Evolutionary conservation across 2,329 filamentous ascomycete genomes (phyloP).

Genomic region (Thielaviopsis ethacetica): DNA sequence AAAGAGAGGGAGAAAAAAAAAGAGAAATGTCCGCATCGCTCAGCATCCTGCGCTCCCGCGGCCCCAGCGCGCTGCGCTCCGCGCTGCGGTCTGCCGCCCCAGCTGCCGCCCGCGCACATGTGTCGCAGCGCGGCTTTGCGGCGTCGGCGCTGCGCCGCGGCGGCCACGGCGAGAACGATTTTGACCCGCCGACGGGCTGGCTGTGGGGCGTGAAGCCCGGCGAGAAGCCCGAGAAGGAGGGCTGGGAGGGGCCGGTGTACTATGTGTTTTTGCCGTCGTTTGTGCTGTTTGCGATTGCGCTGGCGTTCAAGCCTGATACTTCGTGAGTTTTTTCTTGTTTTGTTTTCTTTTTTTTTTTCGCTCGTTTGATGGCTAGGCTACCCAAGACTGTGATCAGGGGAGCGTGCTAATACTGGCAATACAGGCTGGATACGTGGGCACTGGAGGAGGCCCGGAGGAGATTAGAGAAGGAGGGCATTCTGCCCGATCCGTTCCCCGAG

Average conservation of each 20-base stretch:
- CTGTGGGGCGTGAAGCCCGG: conserved; percentile 88
- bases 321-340: conserved; percentile 50
- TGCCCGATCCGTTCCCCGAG: conserved; percentile 57
- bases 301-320: conserved; percentile 96
- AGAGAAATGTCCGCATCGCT: conserved; percentile 5
- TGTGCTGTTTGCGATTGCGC: conserved; percentile 56
- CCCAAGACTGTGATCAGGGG: conserved; percentile 6
- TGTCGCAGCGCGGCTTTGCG: background rate
- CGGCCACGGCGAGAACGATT: conserved; percentile 50
- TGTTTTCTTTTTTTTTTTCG: conserved; percentile 3
- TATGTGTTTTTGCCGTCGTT: conserved; percentile 73
- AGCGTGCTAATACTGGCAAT: background rate
- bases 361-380: background rate
- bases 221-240: conserved; percentile 90
- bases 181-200: conserved; percentile 82
- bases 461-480: conserved; percentile 88
- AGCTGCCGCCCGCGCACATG: conserved; percentile 1
- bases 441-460: conserved; percentile 89
- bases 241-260: conserved; percentile 80
- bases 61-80: background rate
- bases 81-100: background rate
- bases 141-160: conserved; percentile 19
- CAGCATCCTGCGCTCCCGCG: background rate
- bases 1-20: no score
- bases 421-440: conserved; percentile 97